Evolutionary conservation across 352 stramenopile species (phyloP), one percentile per base, ranked within the genome.

Genomic region (Globisporangium nagaii): DNA sequence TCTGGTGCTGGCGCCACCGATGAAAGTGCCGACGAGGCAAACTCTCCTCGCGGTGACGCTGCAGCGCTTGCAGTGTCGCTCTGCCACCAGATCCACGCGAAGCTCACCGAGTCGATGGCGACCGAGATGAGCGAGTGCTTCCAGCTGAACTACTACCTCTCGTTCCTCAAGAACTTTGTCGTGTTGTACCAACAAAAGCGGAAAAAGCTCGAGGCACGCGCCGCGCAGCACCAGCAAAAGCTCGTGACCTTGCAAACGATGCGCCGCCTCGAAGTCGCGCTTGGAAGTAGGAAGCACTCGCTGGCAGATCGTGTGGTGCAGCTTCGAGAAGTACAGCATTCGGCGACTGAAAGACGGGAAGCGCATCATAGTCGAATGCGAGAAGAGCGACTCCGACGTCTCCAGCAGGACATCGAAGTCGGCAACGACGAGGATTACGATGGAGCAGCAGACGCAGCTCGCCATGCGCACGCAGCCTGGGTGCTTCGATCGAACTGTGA

Each of bases 111-210:
- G 4, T 35, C 24, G 11, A 44, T 47, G 42, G 43, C 34, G 2
- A 43, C 34, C 17, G 19, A 40, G 30, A 25, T 53, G 34, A 54
- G 43, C 15, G 44, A 53, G 10, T 43, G 35, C 44, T 30, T 42
- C 9, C 44, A 60, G 12, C 19, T 60, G 32, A 34, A 13, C 2
- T 62, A 62, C 32, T 56, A 28, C 30, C 13, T 62, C 25, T 56
- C 56, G n/a, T 56, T 62, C 25, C 40, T 62, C 30, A 62, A 56
- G 27, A 62, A 56, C 31, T 53, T 52, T 19, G 39, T 56, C n/a
- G 46, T 56, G 25, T 11, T 40, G 25, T 53, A 57, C 31, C 36
- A 39, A 11, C 40, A 31, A 1, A 46, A 45, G 2, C 10, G 8
- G 1, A 20, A 25, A 24, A 27, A n/a, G 13, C 24, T 51, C 8